Evolutionary conservation across 2,329 filamentous ascomycete genomes (phyloP).

Genomic region (Aureobasidium sp.): DNA sequence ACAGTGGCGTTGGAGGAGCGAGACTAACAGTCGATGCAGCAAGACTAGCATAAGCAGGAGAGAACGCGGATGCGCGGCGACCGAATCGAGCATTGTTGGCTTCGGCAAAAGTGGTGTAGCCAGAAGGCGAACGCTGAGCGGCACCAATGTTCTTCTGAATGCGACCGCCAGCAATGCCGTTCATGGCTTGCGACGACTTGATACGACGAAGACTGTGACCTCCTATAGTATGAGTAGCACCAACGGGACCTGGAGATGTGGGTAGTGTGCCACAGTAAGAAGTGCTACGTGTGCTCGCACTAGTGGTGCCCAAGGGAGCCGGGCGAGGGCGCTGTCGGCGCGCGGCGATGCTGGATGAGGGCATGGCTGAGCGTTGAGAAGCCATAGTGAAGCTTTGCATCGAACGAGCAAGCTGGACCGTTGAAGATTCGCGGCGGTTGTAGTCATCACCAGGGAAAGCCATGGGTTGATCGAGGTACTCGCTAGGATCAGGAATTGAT

Average conservation of each 20-base stretch:
- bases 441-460: constrained; percentile 24
- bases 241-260: constrained; percentile 33
- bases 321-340: constrained; percentile 31
- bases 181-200: constrained; percentile 38
- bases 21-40: constrained; percentile 27
- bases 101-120: constrained; percentile 37
- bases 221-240: constrained; percentile 27
- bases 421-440: constrained; percentile 22
- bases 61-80: constrained; percentile 30
- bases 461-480: constrained; percentile 22
- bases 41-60: constrained; percentile 21
- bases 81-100: constrained; percentile 36
- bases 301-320: constrained; percentile 31
- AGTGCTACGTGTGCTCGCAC: constrained; percentile 27
- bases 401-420: constrained; percentile 25
- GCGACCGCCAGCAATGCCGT: constrained; percentile 32
- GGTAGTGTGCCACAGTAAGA: constrained; percentile 33
- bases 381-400: constrained; percentile 28
- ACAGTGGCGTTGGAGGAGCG: constrained; percentile 40
- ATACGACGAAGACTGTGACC: constrained; percentile 38
- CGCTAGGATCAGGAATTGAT: constrained; percentile 3
- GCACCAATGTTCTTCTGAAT: constrained; percentile 38
- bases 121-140: constrained; percentile 40
- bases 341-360: constrained; percentile 31
- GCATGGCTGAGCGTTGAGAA: constrained; percentile 21